A percentile compares a stretch with the other conserved stretches of the same genome.
phyloP scores from a whole-genome alignment of 805 yeast species.

The Starmera dryadoides region DNA sequence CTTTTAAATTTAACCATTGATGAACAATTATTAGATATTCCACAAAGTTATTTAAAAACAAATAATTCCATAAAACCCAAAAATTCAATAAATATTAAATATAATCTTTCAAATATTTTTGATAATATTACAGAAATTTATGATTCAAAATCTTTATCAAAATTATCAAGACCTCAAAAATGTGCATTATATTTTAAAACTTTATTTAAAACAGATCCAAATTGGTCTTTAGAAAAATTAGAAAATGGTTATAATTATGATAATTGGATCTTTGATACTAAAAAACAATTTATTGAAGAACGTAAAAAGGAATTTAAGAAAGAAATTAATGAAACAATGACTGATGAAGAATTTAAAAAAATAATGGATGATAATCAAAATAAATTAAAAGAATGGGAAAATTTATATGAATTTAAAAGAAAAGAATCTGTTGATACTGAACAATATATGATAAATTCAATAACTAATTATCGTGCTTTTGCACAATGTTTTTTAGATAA shows the following conservation, averaged over 20 bases:
- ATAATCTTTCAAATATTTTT: too few species aligned
- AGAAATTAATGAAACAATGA: conserved; percentile 6
- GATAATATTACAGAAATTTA: too few species aligned
- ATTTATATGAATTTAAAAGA: conserved; percentile 4
- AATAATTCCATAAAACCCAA: too few species aligned
- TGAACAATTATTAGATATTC: too few species aligned
- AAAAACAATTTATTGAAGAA: conserved; percentile 12
- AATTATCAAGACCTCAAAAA: too few species aligned
- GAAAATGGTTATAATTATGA: conserved; percentile 14
- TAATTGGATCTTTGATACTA: conserved; percentile 18
- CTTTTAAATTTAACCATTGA: too few species aligned
- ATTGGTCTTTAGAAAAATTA: conserved; percentile 17
- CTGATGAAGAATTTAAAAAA: conserved; percentile 8
- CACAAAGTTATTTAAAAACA: too few species aligned
- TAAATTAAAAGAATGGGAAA: conserved; percentile 12
- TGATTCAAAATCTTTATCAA: too few species aligned
- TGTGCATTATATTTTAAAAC: conserved; percentile 14
- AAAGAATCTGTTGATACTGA: conserved; percentile 16
- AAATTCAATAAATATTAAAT: too few species aligned
- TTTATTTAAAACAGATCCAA: conserved; percentile 12
- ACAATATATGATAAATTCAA: conserved; percentile 14
- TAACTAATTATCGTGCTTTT: conserved; percentile 19
- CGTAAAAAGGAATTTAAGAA: conserved; percentile 10
- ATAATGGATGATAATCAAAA: conserved; percentile 5
- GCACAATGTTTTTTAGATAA: conserved; percentile 18